A percentile compares a stretch with the other conserved stretches of the same genome.
phyloP scores from a whole-genome alignment of 495 filamentous ascomycete species.

The Tuber magnatum region DNA sequence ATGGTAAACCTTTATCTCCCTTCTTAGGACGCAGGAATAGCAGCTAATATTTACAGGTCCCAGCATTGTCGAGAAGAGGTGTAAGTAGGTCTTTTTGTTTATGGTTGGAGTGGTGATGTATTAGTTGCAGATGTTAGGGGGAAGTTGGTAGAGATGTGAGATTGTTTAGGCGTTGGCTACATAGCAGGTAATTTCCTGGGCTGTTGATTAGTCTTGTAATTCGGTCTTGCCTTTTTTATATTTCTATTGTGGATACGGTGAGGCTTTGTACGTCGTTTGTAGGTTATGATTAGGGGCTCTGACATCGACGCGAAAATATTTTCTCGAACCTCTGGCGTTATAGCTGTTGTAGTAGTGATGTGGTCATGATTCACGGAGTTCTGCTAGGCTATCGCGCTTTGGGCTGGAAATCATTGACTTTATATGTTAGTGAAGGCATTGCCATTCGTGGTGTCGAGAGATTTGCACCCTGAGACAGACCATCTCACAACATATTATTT shows the following conservation, averaged over 20 bases:
- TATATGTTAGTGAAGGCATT: neutral
- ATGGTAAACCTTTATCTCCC: conserved; percentile 44
- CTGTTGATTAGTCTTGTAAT: neutral
- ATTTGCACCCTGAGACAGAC: neutral
- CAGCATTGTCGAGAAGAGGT: conserved; percentile 68
- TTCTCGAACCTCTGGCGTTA: neutral
- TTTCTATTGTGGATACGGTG: neutral
- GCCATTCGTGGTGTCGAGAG: neutral
- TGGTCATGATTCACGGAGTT: neutral
- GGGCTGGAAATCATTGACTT: neutral
- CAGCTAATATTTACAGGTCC: conserved; percentile 20
- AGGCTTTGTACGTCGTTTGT: neutral
- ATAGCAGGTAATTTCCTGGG: neutral
- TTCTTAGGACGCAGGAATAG: neutral
- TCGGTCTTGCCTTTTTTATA: neutral
- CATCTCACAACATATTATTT: neutral
- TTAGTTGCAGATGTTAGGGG: neutral
- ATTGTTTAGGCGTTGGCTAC: neutral
- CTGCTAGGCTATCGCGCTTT: neutral
- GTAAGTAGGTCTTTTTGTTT: conserved; percentile 49
- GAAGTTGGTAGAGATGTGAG: neutral
- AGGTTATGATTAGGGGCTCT: neutral
- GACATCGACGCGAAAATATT: neutral
- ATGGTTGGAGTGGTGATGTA: neutral
- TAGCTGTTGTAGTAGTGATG: neutral